Base-by-base conservation (phyloP, 305 asterid genomes). In the Andrographis paniculata region DNA sequence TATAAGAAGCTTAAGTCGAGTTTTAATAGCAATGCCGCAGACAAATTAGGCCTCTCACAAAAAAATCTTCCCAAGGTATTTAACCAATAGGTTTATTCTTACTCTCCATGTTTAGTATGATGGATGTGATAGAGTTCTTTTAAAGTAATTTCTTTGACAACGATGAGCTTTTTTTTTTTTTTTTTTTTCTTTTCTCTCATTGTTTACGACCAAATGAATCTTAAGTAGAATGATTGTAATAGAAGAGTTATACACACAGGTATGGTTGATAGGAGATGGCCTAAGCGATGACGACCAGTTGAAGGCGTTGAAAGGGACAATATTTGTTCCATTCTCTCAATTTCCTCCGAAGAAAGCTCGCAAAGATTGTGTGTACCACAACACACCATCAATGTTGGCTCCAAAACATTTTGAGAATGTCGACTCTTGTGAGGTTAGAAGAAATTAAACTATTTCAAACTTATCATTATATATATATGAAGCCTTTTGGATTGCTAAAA, bases 21-120 rank as follows among this genome's bases (percentile, higher is more conserved):
- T 60, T 45, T 77, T 2, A 57, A 53, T 42, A 53, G 31, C 0
- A 75, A 70, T 56, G 75, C 70, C 8, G 71, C 42, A 17, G 53
- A 48, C 19, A 80, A 74, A 48, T 41, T 80, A 64, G 56, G 72
- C 50, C 69, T 72, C 53, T 67, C 83, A 9, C 63, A 58, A 56
- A 48, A 59, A 33, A 33, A 23, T 51, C 56, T 65, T 56, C 69
- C 83, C 17, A 80, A 77, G 92, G 92, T 80, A 16, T 42, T n/a
- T n/a, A n/a, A n/a, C n/a, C n/a, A n/a, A n/a, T n/a, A n/a, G n/a
- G n/a, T n/a, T n/a, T n/a, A n/a, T n/a, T n/a, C n/a, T n/a, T n/a
- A n/a, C n/a, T n/a, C n/a, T n/a, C n/a, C n/a, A n/a, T n/a, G n/a
- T n/a, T n/a, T n/a, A n/a, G n/a, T n/a, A n/a, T n/a, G n/a, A n/a